Base-by-base conservation (phyloP, 257 asterid genomes). In the Ehretia macrophylla region DNA sequence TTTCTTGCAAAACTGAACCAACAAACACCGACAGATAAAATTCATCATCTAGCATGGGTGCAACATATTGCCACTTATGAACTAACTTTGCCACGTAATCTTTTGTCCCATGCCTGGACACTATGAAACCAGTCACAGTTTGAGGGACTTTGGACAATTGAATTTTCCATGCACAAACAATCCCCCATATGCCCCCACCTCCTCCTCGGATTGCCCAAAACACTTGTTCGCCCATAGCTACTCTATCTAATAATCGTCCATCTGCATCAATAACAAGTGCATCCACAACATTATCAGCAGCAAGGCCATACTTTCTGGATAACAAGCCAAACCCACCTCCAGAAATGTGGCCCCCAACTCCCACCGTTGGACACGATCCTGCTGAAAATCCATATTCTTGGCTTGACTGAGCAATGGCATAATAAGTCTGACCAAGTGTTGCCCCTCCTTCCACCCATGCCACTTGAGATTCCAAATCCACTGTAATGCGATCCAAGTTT, bases 161-260 rank as follows among this genome's bases (percentile, higher is more conserved):
- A 45, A 87, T 81, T 54, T 81, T 85, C 96, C 96, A 87, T 3
- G 96, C 91, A 14, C 71, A 81, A 1, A 87, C 55, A 1, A 85
- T 53, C 8, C 95, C 96, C 85, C 83, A 85, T 3, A 72, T 23
- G 14, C 92, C 96, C 1, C 96, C 96, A 0, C 96, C 96, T 5
- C 96, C 94, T 22, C 96, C 96, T 13, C 96, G 79, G 17, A 87
- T 77, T 17, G 96, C 94, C 95, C 96, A 87, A 49, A 85, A 87
- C 0, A 85, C 87, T n/a, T 87, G 87, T 52, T 87, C 94, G 53
- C 89, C 96, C 96, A 87, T 87, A 44, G 76, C 76, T 8, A 64
- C 72, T 42, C 96, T 58, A 71, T 87, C 68, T 8, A 87, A 42
- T 27, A 84, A 46, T 37, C 74, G 59, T 32, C 96, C 94, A 1